Evolutionary conservation across 1,284 basidiomycete genomes (phyloP).

Genomic region (Neonothopanus nambi): DNA sequence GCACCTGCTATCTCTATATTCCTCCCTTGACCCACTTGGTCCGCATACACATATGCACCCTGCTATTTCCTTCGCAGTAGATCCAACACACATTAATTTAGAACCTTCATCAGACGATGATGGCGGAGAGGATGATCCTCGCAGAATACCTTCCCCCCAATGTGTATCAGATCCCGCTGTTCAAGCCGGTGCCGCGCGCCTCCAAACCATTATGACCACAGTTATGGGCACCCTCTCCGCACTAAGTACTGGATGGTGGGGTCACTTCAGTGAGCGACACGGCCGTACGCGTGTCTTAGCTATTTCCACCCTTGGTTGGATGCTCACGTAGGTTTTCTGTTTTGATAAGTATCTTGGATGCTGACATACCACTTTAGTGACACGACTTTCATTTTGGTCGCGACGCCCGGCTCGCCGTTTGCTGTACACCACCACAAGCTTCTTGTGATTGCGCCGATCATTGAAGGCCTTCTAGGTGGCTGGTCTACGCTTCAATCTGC

Average conservation of each 20-base stretch:
- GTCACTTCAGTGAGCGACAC: conserved; percentile 74
- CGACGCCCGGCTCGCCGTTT: conserved; percentile 64
- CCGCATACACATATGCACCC: conserved; percentile 22
- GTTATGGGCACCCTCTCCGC: conserved; percentile 83
- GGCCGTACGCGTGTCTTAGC: conserved; percentile 80
- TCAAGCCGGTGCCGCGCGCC: conserved; percentile 62
- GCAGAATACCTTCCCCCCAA: conserved; percentile 46
- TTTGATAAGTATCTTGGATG: background rate
- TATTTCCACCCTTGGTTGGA: conserved; percentile 66
- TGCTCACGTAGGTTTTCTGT: conserved; percentile 63
- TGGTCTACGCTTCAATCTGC: conserved; percentile 80
- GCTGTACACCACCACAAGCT: conserved; percentile 70
- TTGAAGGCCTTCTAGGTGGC: conserved; percentile 88
- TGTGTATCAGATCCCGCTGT: conserved; percentile 67
- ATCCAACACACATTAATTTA: conserved; percentile 11
- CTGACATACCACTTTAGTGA: conserved; percentile 49
- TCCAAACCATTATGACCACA: conserved; percentile 73
- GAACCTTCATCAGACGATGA: conserved; percentile 19
- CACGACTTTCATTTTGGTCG: conserved; percentile 75
- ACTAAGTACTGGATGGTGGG: conserved; percentile 89
- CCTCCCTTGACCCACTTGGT: conserved; percentile 35
- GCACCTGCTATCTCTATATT: conserved; percentile 26
- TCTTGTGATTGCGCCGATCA: conserved; percentile 76
- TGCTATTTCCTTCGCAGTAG: conserved; percentile 18
- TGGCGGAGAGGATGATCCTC: conserved; percentile 47